phyloP scores from a whole-genome alignment of 352 stramenopile species.

The Blastocystis sp. region DNA sequence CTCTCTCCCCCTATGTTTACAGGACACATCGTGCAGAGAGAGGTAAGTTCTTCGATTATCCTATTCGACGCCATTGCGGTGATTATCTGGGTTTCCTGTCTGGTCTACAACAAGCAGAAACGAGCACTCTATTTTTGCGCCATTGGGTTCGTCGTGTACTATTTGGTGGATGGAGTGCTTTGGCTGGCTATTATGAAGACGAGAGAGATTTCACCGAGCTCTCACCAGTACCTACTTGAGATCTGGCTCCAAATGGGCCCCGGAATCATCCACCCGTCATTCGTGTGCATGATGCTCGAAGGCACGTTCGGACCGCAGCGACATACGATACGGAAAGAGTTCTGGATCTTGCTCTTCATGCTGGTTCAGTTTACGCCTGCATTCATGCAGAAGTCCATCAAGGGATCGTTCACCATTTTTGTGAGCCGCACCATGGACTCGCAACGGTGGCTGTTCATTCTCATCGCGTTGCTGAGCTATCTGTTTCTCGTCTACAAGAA shows the following conservation, averaged over 20 bases:
- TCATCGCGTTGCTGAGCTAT: constrained; percentile 38
- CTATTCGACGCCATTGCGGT: constrained; percentile 45
- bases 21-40: constrained; percentile 24
- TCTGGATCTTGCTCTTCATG: constrained; percentile 64
- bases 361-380: constrained; percentile 63
- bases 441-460: constrained; percentile 59
- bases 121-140: constrained; percentile 5
- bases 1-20: neutral
- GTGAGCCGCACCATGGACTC: constrained; percentile 51
- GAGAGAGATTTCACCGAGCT: neutral
- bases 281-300: constrained; percentile 60
- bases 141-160: constrained; percentile 64
- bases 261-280: constrained; percentile 67
- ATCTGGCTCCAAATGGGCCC: constrained; percentile 66
- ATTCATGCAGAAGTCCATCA: constrained; percentile 31
- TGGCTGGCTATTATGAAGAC: constrained; percentile 45
- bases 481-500: constrained; percentile 32
- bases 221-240: constrained; percentile 36
- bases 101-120: constrained; percentile 47
- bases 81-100: constrained; percentile 30
- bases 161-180: constrained; percentile 55
- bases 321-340: neutral
- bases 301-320: constrained; percentile 60
- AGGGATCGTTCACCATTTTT: neutral
- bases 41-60: constrained; percentile 36